phyloP scores from a whole-genome alignment of 306 rosid species.

The Inga leiocalycina region DNA sequence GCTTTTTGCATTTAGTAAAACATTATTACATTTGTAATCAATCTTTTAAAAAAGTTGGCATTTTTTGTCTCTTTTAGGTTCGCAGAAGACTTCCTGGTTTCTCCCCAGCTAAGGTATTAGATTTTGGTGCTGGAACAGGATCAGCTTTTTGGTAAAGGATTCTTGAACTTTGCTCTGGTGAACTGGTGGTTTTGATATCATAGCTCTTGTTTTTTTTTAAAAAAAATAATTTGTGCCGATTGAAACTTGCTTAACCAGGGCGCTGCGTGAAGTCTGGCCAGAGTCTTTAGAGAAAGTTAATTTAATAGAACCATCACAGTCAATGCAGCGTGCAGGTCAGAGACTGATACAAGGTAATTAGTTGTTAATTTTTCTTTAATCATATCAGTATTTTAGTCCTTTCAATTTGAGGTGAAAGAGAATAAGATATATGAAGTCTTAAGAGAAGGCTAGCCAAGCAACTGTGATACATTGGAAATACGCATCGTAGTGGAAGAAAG shows the following conservation, averaged over 20 bases:
- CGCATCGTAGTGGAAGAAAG: constrained; percentile 3
- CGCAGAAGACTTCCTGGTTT: constrained; percentile 83
- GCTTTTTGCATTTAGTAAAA: constrained; percentile 8
- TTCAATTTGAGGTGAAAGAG: constrained; percentile 24
- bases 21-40: constrained; percentile 3
- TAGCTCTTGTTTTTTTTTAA: not conserved
- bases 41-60: not conserved
- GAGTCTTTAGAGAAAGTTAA: constrained; percentile 72
- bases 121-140: constrained; percentile 96
- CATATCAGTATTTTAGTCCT: constrained; percentile 4
- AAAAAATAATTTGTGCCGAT: constrained; percentile 15
- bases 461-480: constrained; percentile 10
- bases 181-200: constrained; percentile 26
- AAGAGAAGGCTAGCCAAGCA: constrained; percentile 26
- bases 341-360: constrained; percentile 77
- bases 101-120: constrained; percentile 75
- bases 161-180: constrained; percentile 25
- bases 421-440: constrained; percentile 9
- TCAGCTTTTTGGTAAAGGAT: constrained; percentile 86
- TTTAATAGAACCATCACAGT: constrained; percentile 88
- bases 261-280: constrained; percentile 92
- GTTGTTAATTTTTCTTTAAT: not conserved
- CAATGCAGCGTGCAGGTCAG: constrained; percentile 92
- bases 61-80: constrained; percentile 50
- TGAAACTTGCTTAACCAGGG: constrained; percentile 61